Evolutionary conservation across 2,329 filamentous ascomycete species (phyloP).

Genomic region (Neofusicoccum parvum): DNA sequence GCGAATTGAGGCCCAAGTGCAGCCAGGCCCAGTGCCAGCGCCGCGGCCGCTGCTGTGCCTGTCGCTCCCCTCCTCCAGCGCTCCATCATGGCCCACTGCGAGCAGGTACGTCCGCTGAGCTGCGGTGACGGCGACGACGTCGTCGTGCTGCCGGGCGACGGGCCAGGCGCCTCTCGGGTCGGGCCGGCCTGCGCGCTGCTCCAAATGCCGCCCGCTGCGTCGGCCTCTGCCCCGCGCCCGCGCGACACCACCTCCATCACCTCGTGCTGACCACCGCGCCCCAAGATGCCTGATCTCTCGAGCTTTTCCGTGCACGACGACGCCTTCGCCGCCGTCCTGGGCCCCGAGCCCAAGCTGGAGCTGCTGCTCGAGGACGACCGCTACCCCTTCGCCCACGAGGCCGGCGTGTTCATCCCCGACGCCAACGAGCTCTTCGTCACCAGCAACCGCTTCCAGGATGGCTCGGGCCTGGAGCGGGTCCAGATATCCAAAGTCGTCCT

Average conservation of each 20-base stretch:
- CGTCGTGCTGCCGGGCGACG: too few relatives aligned
- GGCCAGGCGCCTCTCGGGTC: background rate
- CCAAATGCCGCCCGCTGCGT: background rate
- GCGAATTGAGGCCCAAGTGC: too few relatives aligned
- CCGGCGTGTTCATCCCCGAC: constrained; percentile 39
- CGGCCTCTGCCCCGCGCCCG: constrained; percentile 4
- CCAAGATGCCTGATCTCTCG: background rate
- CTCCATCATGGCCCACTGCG: background rate
- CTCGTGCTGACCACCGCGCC: background rate
- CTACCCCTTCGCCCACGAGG: constrained; percentile 54
- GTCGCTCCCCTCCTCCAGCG: background rate
- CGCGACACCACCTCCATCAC: too few relatives aligned
- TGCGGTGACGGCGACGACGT: too few relatives aligned
- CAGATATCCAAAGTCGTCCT: constrained; percentile 25
- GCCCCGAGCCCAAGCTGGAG: constrained; percentile 22
- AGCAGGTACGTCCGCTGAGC: background rate
- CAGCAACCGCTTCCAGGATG: constrained; percentile 36
- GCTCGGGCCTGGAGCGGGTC: constrained; percentile 27
- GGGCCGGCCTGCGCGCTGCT: background rate
- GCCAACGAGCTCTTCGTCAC: constrained; percentile 42
- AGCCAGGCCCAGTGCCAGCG: too few relatives aligned
- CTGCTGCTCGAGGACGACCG: constrained; percentile 32
- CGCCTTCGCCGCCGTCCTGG: background rate
- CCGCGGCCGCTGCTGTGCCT: too few relatives aligned
- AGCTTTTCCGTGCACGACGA: background rate